Evolutionary conservation across 495 filamentous ascomycete species (phyloP).

Genomic region (Aspergillus kassunensis): DNA sequence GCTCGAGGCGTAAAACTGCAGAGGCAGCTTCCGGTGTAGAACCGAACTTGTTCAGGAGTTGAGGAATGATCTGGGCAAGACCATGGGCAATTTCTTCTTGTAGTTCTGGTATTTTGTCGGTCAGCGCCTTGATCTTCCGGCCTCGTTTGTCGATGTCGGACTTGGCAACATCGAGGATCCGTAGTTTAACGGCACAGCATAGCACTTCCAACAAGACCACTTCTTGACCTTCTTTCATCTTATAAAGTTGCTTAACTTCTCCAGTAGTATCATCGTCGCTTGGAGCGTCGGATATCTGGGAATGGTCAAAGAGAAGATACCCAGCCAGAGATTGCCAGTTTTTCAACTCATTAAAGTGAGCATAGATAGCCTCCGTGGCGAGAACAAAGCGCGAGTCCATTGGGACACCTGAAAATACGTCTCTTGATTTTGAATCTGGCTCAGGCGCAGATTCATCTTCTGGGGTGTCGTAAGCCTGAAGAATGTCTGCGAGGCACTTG

Average conservation of each 20-base stretch:
- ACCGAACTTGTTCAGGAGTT: constrained; percentile 86
- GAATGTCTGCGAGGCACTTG: constrained; percentile 80
- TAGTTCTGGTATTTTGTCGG: constrained; percentile 57
- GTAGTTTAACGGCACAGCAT: constrained; percentile 68
- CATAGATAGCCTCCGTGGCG: constrained; percentile 79
- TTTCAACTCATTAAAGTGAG: constrained; percentile 69
- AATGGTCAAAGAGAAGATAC: constrained; percentile 91
- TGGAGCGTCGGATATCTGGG: constrained; percentile 48
- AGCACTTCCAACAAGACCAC: constrained; percentile 82
- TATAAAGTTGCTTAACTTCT: constrained; percentile 61
- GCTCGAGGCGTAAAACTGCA: constrained; percentile 80
- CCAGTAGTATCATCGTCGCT: constrained; percentile 49
- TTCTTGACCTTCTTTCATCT: constrained; percentile 74
- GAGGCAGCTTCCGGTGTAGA: constrained; percentile 81
- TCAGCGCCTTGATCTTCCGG: constrained; percentile 58
- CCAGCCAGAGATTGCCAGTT: constrained; percentile 87
- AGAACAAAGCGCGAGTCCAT: constrained; percentile 78
- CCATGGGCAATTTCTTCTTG: constrained; percentile 71
- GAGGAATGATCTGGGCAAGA: constrained; percentile 74
- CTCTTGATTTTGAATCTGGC: constrained; percentile 23
- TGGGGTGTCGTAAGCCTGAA: constrained; percentile 69
- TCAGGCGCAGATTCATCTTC: constrained; percentile 44
- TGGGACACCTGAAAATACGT: constrained; percentile 35
- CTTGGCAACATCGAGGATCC: constrained; percentile 56
- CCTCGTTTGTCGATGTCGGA: constrained; percentile 54